A percentile compares a stretch with the other conserved stretches of the same genome.
Conservation (phyloP, 768 basidiomycete species). For the Lactarius psammicola region DNA sequence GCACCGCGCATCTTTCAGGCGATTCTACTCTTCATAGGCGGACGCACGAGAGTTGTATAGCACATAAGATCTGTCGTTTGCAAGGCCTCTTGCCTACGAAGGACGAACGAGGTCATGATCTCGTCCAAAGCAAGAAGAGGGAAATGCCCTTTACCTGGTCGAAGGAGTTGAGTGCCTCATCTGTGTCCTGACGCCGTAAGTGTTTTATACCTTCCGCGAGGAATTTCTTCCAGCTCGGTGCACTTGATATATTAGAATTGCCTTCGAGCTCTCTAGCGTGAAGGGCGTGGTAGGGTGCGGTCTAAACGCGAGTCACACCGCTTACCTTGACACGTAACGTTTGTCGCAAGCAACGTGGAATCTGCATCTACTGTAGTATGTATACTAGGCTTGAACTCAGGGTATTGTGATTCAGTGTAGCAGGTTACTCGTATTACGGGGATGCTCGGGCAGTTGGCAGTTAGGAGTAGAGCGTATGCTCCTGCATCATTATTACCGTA, state of each 20-base stretch:
- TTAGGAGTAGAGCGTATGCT: no score
- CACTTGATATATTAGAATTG: slow-evolving; percentile 15
- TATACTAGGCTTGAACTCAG: no score
- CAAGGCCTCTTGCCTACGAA: slow-evolving; percentile 15
- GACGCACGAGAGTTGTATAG: slow-evolving; percentile 78
- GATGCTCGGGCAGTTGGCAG: no score
- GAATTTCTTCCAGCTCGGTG: slow-evolving; percentile 13
- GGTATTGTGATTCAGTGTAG: no score
- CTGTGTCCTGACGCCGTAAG: slow-evolving; percentile 10
- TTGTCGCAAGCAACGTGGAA: no score
- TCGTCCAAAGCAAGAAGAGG: not conserved
- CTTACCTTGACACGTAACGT: no score
- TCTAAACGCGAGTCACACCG: no score
- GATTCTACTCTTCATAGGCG: slow-evolving; percentile 60
- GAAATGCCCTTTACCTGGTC: slow-evolving; percentile 8
- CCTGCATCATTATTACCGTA: no score
- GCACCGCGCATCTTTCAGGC: slow-evolving; percentile 59
- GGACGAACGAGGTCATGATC: slow-evolving; percentile 1
- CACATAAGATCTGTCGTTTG: slow-evolving; percentile 28
- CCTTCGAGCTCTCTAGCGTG: no score
- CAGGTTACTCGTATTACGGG: no score
- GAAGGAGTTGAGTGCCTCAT: slow-evolving; percentile 14
- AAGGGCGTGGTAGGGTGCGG: no score
- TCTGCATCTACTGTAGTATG: no score
- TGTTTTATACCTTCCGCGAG: slow-evolving; percentile 11